Base-by-base conservation (phyloP, 1,284 basidiomycete genomes). In the Caloboletus firmus region DNA sequence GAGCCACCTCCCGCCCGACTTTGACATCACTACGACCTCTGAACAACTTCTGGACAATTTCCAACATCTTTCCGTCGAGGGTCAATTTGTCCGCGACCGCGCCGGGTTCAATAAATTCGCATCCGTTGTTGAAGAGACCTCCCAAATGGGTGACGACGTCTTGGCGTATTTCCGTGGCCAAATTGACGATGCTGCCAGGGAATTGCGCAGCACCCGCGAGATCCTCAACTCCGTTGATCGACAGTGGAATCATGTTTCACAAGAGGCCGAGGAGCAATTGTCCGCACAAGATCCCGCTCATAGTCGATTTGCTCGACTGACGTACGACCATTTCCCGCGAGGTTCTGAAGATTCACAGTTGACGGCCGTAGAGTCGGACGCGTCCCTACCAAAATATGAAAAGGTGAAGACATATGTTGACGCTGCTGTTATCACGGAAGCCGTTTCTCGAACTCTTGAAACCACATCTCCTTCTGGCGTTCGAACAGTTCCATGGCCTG, bases 281-380 rank as follows among this genome's bases (percentile, higher is more conserved):
- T 54, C 51, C 8, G 24, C 36, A 1, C 55, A 57, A 47, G 47
- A 51, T 13, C 45, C 55, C 15, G 24, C 34, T 18, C 56, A 64
- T 18, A 68, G 68, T 28, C 75, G 72, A n/a, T 63, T 79, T 34
- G 58, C 66, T 30, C 62, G 68, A 5, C 56, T 64, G 43, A 58
- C 66, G 35, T 68, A 67, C 43, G 71, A 68, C 47, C 69, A 52
- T 13, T 58, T 64, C 0, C 57, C 70, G 15, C 69, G 82, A 53
- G 80, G 76, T 28, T 84, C 82, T 22, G 78, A 81, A 63, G 82
- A 84, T 64, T 84, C 82, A 2, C 77, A 82, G 55, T 62, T 62
- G 34, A 84, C 83, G 0, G 74, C 72, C 17, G 77, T 82, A 11
- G 72, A 59, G 32, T 34, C 59, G 35, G 61, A 65, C 24, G 24